A percentile compares a stretch with the other conserved stretches of the same genome.
phyloP scores from a whole-genome alignment of 768 basidiomycete genomes.

The Pisolithus microcarpus region DNA sequence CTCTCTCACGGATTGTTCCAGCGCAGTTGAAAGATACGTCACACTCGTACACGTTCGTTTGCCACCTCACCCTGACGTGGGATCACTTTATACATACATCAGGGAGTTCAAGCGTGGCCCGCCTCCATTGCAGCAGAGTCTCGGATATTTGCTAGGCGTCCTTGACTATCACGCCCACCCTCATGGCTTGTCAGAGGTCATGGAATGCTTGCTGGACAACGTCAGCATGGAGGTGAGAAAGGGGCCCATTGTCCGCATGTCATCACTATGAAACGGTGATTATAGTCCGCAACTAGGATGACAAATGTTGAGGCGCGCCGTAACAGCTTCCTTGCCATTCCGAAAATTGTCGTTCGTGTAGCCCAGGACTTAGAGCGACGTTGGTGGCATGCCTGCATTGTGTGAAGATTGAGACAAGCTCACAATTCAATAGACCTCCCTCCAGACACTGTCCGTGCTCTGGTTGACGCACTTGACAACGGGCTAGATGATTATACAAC shows the following conservation, averaged over 20 bases:
- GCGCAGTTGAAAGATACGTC: constrained; percentile 69
- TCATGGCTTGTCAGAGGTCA: constrained; percentile 46
- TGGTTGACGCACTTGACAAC: constrained; percentile 52
- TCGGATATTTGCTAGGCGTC: constrained; percentile 61
- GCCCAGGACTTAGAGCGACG: constrained; percentile 37
- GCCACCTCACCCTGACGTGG: constrained; percentile 12
- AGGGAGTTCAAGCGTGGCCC: constrained; percentile 48
- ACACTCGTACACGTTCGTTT: constrained; percentile 8
- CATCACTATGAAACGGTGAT: constrained; percentile 11
- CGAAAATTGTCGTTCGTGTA: constrained; percentile 41
- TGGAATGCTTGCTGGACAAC: constrained; percentile 53
- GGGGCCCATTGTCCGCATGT: constrained; percentile 9
- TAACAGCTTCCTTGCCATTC: constrained; percentile 42
- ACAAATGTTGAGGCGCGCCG: constrained; percentile 53
- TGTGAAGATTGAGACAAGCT: constrained; percentile 6
- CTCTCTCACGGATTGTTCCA: constrained; percentile 55
- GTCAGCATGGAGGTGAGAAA: constrained; percentile 48
- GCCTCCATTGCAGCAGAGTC: constrained; percentile 60
- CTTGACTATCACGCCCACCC: constrained; percentile 56
- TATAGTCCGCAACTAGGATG: constrained; percentile 29
- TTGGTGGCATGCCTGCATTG: constrained; percentile 28
- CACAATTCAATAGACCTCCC: constrained; percentile 38
- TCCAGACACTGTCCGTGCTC: constrained; percentile 34
- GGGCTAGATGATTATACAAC: constrained; percentile 86
- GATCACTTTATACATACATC: constrained; percentile 46